Evolutionary conservation across 2,329 filamentous ascomycete genomes (phyloP).

Genomic region (Neopestalotiopsis sp.): DNA sequence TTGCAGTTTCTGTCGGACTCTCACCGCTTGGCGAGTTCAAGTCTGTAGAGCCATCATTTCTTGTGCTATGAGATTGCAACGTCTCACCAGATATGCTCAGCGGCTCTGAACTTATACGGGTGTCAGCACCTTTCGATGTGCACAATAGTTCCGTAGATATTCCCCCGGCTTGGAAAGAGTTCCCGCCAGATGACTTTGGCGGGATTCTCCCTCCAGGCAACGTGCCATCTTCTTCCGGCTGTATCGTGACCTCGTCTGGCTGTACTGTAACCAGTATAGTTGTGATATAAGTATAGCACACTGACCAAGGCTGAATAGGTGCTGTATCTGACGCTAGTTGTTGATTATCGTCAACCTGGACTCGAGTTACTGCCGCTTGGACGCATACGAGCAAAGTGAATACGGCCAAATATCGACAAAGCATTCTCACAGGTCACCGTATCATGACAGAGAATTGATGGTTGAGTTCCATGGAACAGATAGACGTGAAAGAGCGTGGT

Average conservation of each 20-base stretch:
- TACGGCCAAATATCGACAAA: background rate
- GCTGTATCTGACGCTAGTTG: background rate
- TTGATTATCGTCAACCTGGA: background rate
- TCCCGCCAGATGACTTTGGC: background rate
- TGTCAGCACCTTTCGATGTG: background rate
- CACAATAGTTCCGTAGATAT: background rate
- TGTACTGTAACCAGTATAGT: slow-evolving; percentile 15
- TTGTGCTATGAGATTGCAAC: background rate
- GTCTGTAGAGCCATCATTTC: background rate
- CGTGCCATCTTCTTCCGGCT: background rate
- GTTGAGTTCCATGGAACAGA: background rate
- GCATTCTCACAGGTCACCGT: slow-evolving; percentile 1
- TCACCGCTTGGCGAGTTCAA: background rate
- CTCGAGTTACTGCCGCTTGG: background rate
- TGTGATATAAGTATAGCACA: slow-evolving; percentile 18
- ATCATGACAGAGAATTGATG: background rate
- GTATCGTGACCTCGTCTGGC: background rate
- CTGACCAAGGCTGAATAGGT: background rate
- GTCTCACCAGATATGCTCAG: background rate
- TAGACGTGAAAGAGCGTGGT: background rate
- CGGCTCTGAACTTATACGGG: background rate
- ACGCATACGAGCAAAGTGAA: slow-evolving; percentile 1
- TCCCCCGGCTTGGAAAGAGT: background rate
- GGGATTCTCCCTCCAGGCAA: background rate
- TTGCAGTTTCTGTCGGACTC: background rate